A percentile compares a stretch with the other conserved stretches of the same genome.
These are phyloP conservation scores for Syzygium malaccense DNA, from an alignment of 441 rosid genomes.

Conservation along the genomic window DNA sequence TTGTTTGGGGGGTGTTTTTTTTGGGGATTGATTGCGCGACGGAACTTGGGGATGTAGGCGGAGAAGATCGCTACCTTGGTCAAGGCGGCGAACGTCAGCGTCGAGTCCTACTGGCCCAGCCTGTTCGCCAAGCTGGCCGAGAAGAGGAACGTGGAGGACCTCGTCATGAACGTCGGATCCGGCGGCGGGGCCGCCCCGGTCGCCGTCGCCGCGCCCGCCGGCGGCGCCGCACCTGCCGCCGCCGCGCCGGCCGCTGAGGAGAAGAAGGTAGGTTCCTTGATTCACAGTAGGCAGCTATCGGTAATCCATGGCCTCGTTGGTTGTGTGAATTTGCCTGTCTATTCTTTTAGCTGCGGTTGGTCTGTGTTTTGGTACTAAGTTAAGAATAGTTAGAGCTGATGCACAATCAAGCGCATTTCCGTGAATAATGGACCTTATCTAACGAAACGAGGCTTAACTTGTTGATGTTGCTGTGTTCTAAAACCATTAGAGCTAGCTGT, in stretches of 20 bases:
- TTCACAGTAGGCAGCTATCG: neutral
- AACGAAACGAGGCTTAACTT: neutral
- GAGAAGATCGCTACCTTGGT: conserved; percentile 32
- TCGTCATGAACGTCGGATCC: conserved; percentile 22
- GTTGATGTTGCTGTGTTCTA: neutral
- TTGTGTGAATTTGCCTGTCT: neutral
- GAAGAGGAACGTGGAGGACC: conserved; percentile 27
- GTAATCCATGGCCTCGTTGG: neutral
- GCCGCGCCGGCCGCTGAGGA: conserved; percentile 28
- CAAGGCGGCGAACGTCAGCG: conserved; percentile 20
- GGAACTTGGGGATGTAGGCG: conserved; percentile 13
- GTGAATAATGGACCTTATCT: neutral
- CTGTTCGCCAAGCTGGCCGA: conserved; percentile 32
- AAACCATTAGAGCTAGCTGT: neutral
- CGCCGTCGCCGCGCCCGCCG: conserved; percentile 4
- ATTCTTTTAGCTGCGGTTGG: neutral
- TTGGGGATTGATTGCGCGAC: neutral
- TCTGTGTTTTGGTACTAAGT: neutral
- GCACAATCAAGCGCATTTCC: neutral
- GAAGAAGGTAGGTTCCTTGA: conserved; percentile 19
- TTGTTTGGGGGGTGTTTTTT: neutral
- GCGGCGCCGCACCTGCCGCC: neutral
- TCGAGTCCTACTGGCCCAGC: conserved; percentile 42
- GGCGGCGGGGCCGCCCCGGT: conserved; percentile 19
- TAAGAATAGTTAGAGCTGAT: neutral